A percentile compares a stretch with the other conserved stretches of the same genome.
These are phyloP conservation scores for Deuterostichococcus epilithicus DNA, from an alignment of 139 green algal genomes.

Conservation along the genomic window DNA sequence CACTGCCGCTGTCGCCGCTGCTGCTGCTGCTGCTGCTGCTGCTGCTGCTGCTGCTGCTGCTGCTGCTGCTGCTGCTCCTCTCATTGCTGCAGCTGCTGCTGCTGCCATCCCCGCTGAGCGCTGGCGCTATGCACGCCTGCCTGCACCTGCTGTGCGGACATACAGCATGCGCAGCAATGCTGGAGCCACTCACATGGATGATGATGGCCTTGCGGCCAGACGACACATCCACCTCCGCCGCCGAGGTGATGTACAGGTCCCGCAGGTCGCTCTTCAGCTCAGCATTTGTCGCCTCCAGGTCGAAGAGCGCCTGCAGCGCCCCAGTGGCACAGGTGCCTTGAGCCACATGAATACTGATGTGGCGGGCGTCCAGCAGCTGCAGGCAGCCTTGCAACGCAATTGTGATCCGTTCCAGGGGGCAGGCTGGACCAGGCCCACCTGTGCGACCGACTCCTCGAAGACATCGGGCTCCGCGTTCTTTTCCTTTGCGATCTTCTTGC, in stretches of 20 bases:
- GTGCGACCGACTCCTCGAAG: slow-evolving; percentile 96
- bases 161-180: not conserved
- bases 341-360: not conserved
- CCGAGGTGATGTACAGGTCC: slow-evolving; percentile 96
- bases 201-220: slow-evolving; percentile 92
- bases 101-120: not conserved
- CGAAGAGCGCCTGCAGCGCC: slow-evolving; percentile 90
- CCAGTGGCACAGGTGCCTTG: not conserved
- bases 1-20: no score
- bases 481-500: slow-evolving; percentile 99
- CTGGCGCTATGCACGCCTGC: no score
- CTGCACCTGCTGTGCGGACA: not conserved
- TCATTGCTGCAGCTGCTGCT: not conserved
- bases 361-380: not conserved
- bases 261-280: slow-evolving; percentile 97
- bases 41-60: no score
- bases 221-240: slow-evolving; percentile 89
- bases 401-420: not conserved
- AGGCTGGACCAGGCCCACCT: slow-evolving; percentile 59
- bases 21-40: no score
- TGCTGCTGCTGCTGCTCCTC: no score
- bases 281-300: slow-evolving; percentile 96
- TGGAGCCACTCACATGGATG: slow-evolving; percentile 70
- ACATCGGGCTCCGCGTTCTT: slow-evolving; percentile 82
- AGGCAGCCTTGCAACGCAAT: not conserved